Base-by-base conservation (phyloP, 1,284 basidiomycete genomes). In the Ustilago nuda region DNA sequence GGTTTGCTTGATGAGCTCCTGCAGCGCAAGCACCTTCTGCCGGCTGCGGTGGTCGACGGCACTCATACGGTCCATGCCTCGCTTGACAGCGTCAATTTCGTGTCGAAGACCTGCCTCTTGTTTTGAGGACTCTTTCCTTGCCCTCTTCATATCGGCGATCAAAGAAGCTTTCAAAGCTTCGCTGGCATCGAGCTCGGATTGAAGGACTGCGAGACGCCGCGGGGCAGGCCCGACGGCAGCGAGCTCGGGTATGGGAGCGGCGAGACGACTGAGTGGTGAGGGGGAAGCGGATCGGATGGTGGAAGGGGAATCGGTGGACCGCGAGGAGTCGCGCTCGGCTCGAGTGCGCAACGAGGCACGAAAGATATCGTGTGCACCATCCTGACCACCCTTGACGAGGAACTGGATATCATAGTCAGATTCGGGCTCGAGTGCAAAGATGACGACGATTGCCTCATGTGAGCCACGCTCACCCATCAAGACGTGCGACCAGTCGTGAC, bases 401-500 rank as follows among this genome's bases (percentile, higher is more conserved):
- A 82, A 66, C 39, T 79, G 74, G 6, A 82, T 52, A 33, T 80
- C 78, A 65, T 81, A 81, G 54, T 76, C 76, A 2, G 66, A 66
- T 19, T 74, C 73, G 4, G 81, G 79, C 35, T 72, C 63, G 45
- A 83, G 69, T 17, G 79, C 81, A 60, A 80, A 83, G 60, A 83
- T 73, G 71, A 83, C 81, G 33, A 83, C 72, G 55, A 83, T 77
- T 9, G 80, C 80, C 54, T 83, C 81, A 54, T 80, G 80, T 7
- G 72, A 65, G 33, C 76, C 76, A 3, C 72, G 58, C 52, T 83
- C 81, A 3, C 71, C 80, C 15, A 83, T 58, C 46, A 83, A 63
- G 17, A 83, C 81, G 41, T 82, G 78, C 30, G 71, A 66, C 81
- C 81, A 83, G 52, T 76, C 68, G 3, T 58, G 57, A 17, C 81